Percentiles rank a stretch among this genome's conserved stretches.
Conservation (phyloP, 345 rosid species). For the Brassica cretica region DNA sequence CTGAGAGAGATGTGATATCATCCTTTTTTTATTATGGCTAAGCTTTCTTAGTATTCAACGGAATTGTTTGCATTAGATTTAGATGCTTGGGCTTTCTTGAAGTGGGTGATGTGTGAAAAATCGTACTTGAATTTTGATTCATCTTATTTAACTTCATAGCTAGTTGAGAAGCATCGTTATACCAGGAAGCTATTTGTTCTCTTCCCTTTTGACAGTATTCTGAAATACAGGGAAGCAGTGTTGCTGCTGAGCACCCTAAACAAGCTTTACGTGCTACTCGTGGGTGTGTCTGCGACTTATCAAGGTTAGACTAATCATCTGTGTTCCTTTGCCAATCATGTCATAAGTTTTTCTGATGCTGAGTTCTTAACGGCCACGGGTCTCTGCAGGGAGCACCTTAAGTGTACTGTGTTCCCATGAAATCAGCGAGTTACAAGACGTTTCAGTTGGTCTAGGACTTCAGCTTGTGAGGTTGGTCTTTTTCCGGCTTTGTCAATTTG, state of each 20-base stretch:
- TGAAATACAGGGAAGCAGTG: slow-evolving; percentile 68
- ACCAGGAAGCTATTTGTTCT: background rate
- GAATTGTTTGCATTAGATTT: slow-evolving; percentile 2
- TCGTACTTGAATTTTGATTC: background rate
- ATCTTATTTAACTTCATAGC: background rate
- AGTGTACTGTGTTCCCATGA: slow-evolving; percentile 63
- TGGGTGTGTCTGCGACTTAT: slow-evolving; percentile 54
- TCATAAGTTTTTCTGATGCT: slow-evolving; percentile 20
- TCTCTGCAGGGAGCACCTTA: slow-evolving; percentile 57
- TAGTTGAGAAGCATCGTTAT: slow-evolving; percentile 18
- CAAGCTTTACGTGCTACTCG: slow-evolving; percentile 67
- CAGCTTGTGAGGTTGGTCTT: slow-evolving; percentile 77
- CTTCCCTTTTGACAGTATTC: slow-evolving; percentile 22
- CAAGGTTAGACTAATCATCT: slow-evolving; percentile 61
- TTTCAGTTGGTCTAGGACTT: slow-evolving; percentile 75
- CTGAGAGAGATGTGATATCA: background rate
- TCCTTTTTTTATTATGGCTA: background rate
- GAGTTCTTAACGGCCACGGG: slow-evolving; percentile 21
- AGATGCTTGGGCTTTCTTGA: background rate
- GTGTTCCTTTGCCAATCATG: slow-evolving; percentile 24
- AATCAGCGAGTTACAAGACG: slow-evolving; percentile 65
- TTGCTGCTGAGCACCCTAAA: slow-evolving; percentile 60
- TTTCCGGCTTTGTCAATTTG: slow-evolving; percentile 3
- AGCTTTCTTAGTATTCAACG: background rate
- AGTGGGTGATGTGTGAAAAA: slow-evolving; percentile 6